Conservation (phyloP, 257 asterid species). For the Echites panduratus region DNA sequence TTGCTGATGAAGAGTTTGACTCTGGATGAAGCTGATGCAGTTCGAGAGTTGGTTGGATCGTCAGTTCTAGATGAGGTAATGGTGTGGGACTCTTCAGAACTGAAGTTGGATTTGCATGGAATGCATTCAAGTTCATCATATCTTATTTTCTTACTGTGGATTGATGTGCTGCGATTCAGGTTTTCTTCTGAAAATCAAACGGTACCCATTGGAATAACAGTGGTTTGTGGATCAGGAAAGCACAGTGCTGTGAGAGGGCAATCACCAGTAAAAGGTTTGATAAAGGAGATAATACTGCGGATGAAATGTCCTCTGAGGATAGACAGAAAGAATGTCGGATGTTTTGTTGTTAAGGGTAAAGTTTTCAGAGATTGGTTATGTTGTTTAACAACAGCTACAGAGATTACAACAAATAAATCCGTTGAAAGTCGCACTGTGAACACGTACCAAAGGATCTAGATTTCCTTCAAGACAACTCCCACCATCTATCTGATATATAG, state of each 20-base stretch:
- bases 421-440: background rate
- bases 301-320: slow-evolving; percentile 68
- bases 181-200: slow-evolving; percentile 20
- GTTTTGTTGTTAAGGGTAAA: slow-evolving; percentile 71
- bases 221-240: slow-evolving; percentile 78
- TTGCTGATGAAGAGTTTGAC: slow-evolving; percentile 35
- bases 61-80: slow-evolving; percentile 41
- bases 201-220: slow-evolving; percentile 45
- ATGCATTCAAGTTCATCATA: slow-evolving; percentile 70
- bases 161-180: slow-evolving; percentile 41
- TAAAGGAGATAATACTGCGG: slow-evolving; percentile 44
- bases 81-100: slow-evolving; percentile 48
- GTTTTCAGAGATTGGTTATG: slow-evolving; percentile 55
- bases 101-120: slow-evolving; percentile 90
- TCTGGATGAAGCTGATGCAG: slow-evolving; percentile 44
- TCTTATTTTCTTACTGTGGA: slow-evolving; percentile 75
- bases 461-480: background rate
- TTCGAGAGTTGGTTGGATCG: slow-evolving; percentile 46
- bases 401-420: background rate
- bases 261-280: slow-evolving; percentile 62
- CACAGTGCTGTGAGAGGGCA: slow-evolving; percentile 70
- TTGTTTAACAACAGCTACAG: background rate
- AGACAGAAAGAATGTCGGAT: slow-evolving; percentile 68
- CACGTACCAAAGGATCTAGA: background rate
- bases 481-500: too few species aligned